A percentile compares a stretch with the other conserved stretches of the same genome.
These are phyloP conservation scores for Butyriboletus loyo DNA, from an alignment of 768 basidiomycete species.

Conservation along the genomic window DNA sequence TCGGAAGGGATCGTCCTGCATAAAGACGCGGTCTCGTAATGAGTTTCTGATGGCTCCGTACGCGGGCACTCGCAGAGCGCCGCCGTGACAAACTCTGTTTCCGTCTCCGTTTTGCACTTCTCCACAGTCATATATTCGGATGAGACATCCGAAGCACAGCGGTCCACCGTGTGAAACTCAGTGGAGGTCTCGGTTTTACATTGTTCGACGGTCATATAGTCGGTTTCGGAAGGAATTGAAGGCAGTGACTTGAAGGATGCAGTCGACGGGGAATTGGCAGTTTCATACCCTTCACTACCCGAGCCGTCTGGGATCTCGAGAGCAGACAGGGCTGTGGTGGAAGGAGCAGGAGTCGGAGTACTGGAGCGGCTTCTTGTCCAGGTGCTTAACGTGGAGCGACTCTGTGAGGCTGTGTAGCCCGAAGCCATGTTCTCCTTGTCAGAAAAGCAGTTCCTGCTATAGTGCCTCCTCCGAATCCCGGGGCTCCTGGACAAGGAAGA, in stretches of 20 bases:
- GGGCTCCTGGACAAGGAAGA: slow-evolving; percentile 56
- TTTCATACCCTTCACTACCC: slow-evolving; percentile 52
- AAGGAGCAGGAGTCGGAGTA: slow-evolving; percentile 33
- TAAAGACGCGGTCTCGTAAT: slow-evolving; percentile 49
- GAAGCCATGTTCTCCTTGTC: slow-evolving; percentile 56
- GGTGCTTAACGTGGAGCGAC: slow-evolving; percentile 32
- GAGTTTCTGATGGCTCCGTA: slow-evolving; percentile 41
- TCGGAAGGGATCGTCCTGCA: slow-evolving; percentile 38
- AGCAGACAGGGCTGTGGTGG: slow-evolving; percentile 25
- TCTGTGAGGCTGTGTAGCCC: slow-evolving; percentile 33
- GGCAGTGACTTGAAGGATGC: slow-evolving; percentile 57
- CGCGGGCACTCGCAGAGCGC: slow-evolving; percentile 36
- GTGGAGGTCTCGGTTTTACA: slow-evolving; percentile 43
- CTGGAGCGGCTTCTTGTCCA: slow-evolving; percentile 34
- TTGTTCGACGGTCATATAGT: slow-evolving; percentile 40
- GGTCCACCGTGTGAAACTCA: slow-evolving; percentile 49
- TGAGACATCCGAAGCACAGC: slow-evolving; percentile 39
- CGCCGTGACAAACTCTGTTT: slow-evolving; percentile 48
- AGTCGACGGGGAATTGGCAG: slow-evolving; percentile 41
- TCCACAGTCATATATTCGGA: slow-evolving; percentile 52
- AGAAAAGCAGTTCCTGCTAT: slow-evolving; percentile 38
- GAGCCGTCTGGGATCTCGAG: slow-evolving; percentile 33
- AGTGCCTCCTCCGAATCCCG: slow-evolving; percentile 53
- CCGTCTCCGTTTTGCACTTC: slow-evolving; percentile 40
- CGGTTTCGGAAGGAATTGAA: slow-evolving; percentile 55